Evolutionary conservation across 345 rosid genomes (phyloP).

Genomic region (Eucalyptus albens): DNA sequence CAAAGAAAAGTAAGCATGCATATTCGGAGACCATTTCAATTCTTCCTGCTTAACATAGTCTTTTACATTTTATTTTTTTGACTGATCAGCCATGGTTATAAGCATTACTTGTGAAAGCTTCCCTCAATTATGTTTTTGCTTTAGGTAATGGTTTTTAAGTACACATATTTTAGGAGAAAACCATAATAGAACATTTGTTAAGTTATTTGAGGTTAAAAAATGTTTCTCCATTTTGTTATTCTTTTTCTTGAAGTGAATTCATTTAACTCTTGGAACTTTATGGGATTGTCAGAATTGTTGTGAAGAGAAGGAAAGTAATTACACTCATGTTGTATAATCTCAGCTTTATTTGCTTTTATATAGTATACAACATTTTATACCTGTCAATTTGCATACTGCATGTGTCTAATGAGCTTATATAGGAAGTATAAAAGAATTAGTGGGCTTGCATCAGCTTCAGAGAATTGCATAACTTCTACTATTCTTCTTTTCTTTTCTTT

Average conservation of each 20-base stretch:
- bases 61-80: background rate
- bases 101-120: background rate
- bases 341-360: no score
- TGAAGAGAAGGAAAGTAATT: no score
- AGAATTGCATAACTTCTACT: no score
- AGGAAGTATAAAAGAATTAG: no score
- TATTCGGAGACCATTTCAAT: background rate
- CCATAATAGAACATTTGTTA: background rate
- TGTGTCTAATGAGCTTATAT: no score
- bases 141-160: background rate
- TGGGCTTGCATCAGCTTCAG: no score
- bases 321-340: no score
- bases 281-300: no score
- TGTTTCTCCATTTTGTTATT: background rate
- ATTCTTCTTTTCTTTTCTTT: no score
- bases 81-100: background rate
- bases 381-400: no score
- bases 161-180: background rate
- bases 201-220: background rate
- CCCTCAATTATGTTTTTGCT: background rate
- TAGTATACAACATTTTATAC: no score
- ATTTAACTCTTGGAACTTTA: no score
- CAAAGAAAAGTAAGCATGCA: slow-evolving; percentile 68
- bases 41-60: background rate
- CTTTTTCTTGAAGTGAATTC: background rate